phyloP scores from a whole-genome alignment of 768 basidiomycete species.

The Saitozyma sp. region DNA sequence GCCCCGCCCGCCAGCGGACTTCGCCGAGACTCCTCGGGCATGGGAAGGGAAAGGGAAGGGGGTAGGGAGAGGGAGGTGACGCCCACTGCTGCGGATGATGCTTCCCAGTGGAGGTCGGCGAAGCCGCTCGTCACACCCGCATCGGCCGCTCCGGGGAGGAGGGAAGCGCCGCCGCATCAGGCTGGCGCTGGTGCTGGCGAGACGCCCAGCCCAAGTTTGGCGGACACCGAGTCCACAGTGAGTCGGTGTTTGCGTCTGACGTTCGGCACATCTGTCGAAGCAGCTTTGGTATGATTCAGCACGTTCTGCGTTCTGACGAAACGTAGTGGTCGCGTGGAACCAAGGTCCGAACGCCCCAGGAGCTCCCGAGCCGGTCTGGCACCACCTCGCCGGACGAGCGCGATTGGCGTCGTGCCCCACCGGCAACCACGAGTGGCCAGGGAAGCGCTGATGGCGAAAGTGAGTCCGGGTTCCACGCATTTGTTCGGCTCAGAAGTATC shows the following conservation, averaged over 20 bases:
- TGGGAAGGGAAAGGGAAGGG: slow-evolving; percentile 32
- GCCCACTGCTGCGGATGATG: slow-evolving; percentile 41
- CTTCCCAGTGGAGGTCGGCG: slow-evolving; percentile 42
- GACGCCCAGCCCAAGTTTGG: slow-evolving; percentile 51
- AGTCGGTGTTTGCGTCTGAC: slow-evolving; percentile 9
- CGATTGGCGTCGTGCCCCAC: slow-evolving; percentile 45
- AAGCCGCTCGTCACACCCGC: slow-evolving; percentile 31
- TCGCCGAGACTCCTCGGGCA: slow-evolving; percentile 13
- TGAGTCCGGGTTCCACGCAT: slow-evolving; percentile 4
- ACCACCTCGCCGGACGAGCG: slow-evolving; percentile 39
- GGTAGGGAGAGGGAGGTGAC: background rate
- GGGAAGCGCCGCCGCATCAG: background rate
- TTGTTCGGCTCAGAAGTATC: too few relatives aligned
- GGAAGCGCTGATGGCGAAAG: slow-evolving; percentile 32
- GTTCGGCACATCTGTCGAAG: background rate
- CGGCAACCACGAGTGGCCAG: slow-evolving; percentile 24
- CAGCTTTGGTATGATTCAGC: background rate
- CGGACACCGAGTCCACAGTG: slow-evolving; percentile 72
- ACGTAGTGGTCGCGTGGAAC: slow-evolving; percentile 52
- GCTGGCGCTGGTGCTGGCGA: slow-evolving; percentile 13
- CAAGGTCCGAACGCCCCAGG: slow-evolving; percentile 41
- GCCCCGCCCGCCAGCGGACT: slow-evolving; percentile 19
- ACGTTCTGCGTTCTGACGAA: slow-evolving; percentile 6
- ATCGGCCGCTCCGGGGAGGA: too few relatives aligned
- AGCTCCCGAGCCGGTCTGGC: slow-evolving; percentile 19